Evolutionary conservation across 495 filamentous ascomycete genomes (phyloP).

Genomic region (Melanomma pulvis-pyrius): DNA sequence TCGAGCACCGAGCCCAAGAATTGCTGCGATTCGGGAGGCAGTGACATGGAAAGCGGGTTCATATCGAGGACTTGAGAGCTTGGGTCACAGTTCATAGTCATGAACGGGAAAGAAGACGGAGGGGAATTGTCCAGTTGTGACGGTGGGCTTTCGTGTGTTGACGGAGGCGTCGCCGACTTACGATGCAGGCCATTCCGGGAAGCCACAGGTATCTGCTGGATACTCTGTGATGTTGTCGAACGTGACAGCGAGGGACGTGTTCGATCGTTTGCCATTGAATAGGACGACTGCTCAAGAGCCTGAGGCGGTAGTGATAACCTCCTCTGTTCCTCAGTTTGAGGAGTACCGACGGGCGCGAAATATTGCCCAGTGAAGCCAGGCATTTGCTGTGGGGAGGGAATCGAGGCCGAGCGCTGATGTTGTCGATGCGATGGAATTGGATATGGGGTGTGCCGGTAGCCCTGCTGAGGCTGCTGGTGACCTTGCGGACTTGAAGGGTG

Average conservation of each 20-base stretch:
- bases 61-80: slow-evolving; percentile 29
- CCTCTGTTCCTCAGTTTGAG: slow-evolving; percentile 32
- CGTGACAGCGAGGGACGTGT: slow-evolving; percentile 16
- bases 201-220: slow-evolving; percentile 4
- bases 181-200: neutral
- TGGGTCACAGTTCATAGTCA: slow-evolving; percentile 7
- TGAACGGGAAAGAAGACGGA: slow-evolving; percentile 23
- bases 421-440: slow-evolving; percentile 25
- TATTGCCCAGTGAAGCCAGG: slow-evolving; percentile 19
- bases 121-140: neutral
- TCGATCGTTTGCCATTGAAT: slow-evolving; percentile 2
- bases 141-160: slow-evolving; percentile 24
- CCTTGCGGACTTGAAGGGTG: slow-evolving; percentile 44
- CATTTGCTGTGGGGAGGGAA: slow-evolving; percentile 44
- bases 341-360: slow-evolving; percentile 37
- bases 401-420: slow-evolving; percentile 47
- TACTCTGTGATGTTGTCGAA: slow-evolving; percentile 11
- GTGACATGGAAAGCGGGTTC: slow-evolving; percentile 49
- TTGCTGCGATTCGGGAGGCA: slow-evolving; percentile 56
- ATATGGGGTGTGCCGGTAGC: slow-evolving; percentile 22
- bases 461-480: slow-evolving; percentile 20
- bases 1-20: slow-evolving; percentile 51
- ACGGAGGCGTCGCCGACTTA: neutral
- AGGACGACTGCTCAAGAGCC: slow-evolving; percentile 15
- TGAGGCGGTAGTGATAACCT: slow-evolving; percentile 48